Percentiles rank a stretch among this genome's conserved stretches.
Conservation (phyloP, 176 grass and related monocot genomes). For the Oryza glaberrima region DNA sequence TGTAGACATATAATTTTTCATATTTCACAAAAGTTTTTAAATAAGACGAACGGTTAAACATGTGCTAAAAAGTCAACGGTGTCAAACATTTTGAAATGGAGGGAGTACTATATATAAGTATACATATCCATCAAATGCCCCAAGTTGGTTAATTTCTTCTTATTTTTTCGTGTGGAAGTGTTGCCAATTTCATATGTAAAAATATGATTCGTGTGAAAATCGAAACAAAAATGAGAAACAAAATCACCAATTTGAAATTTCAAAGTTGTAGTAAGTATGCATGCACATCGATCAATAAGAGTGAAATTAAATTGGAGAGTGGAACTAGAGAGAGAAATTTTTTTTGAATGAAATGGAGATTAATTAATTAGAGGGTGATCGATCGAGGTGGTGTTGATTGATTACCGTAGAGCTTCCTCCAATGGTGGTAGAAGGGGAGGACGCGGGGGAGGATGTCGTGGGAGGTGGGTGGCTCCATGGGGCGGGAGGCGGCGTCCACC, state of each 20-base stretch:
- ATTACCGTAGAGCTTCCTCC: slow-evolving; percentile 92
- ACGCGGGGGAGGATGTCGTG: slow-evolving; percentile 89
- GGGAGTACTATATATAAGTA: background rate
- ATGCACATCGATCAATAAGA: background rate
- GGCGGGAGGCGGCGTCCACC: slow-evolving; percentile 66
- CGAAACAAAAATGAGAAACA: background rate
- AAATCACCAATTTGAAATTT: background rate
- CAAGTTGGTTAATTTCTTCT: background rate
- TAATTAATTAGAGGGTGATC: background rate
- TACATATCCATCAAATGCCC: background rate
- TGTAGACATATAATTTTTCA: too few relatives aligned
- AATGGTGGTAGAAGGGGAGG: slow-evolving; percentile 89
- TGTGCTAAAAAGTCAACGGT: too few relatives aligned
- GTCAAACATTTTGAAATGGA: too few relatives aligned
- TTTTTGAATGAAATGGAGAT: background rate
- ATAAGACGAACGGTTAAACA: too few relatives aligned
- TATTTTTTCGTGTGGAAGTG: background rate
- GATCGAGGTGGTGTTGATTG: too few relatives aligned
- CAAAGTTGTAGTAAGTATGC: background rate
- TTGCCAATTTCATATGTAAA: too few relatives aligned
- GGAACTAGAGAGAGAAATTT: background rate
- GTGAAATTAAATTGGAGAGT: background rate
- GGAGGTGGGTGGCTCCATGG: slow-evolving; percentile 52
- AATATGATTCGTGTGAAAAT: too few relatives aligned
- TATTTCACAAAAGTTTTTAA: too few relatives aligned